phyloP scores from a whole-genome alignment of 208 protist species.

The Leishmania amazonensis region DNA sequence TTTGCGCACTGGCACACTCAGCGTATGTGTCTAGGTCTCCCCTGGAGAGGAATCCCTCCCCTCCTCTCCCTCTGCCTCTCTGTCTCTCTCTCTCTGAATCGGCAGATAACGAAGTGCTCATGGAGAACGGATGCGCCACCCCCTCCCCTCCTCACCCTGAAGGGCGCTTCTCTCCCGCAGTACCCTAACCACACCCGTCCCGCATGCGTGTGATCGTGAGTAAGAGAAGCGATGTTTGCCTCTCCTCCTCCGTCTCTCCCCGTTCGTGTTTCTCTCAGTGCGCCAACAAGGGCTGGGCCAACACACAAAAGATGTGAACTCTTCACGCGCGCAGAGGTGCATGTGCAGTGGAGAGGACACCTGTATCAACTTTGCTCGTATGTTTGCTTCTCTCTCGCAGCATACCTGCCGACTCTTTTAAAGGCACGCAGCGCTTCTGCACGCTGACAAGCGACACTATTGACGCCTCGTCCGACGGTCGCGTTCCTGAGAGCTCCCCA shows the following conservation, averaged over 20 bases:
- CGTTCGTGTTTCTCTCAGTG: background rate
- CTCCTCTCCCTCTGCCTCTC: no score
- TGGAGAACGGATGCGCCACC: background rate
- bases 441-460: background rate
- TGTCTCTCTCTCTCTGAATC: background rate
- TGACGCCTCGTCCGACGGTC: background rate
- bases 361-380: background rate
- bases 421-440: background rate
- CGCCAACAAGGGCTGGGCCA: background rate
- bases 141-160: background rate
- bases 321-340: background rate
- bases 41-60: no score
- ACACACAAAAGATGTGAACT: background rate
- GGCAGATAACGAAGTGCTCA: background rate
- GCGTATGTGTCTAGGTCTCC: no score
- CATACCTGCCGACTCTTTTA: background rate
- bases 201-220: background rate
- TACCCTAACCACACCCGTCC: background rate
- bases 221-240: background rate
- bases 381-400: background rate
- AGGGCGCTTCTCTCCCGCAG: background rate
- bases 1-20: background rate
- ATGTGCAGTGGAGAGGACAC: background rate
- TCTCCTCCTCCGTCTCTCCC: background rate
- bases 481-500: background rate